These are phyloP conservation scores for Aspergillus bridgeri DNA, from an alignment of 495 filamentous ascomycete genomes.

Conservation along the genomic window DNA sequence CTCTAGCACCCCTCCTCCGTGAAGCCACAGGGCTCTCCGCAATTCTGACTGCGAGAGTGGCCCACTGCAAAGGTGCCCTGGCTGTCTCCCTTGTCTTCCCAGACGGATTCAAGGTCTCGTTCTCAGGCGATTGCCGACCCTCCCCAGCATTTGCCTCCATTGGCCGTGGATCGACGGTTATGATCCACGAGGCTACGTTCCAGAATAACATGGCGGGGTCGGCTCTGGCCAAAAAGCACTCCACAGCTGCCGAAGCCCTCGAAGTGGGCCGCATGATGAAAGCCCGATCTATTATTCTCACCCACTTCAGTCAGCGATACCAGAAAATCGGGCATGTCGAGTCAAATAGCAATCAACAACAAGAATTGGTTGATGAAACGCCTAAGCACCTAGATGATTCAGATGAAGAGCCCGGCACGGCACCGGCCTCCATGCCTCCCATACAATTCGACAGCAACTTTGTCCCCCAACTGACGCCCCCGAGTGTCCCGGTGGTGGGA, in stretches of 20 bases:
- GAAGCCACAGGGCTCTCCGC: conserved; percentile 41
- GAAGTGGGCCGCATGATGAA: conserved; percentile 72
- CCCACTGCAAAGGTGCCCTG: conserved; percentile 75
- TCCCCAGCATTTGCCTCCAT: conserved; percentile 64
- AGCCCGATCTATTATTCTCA: conserved; percentile 72
- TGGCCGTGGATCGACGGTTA: conserved; percentile 69
- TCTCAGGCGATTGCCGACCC: conserved; percentile 89
- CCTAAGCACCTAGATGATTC: conserved; percentile 27
- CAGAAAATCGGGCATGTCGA: conserved; percentile 59
- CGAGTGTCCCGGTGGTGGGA: conserved; percentile 56
- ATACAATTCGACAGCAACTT: conserved; percentile 5
- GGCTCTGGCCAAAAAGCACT: conserved; percentile 85
- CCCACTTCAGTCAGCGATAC: conserved; percentile 96
- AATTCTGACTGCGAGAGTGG: conserved; percentile 56
- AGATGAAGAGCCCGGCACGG: conserved; percentile 28
- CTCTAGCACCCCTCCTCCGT: conserved; percentile 34
- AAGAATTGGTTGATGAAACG: conserved; percentile 15
- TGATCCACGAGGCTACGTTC: conserved; percentile 96
- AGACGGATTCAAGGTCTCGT: conserved; percentile 78
- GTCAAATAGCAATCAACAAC: conserved; percentile 15
- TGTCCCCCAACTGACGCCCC: conserved; percentile 1
- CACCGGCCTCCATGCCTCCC: conserved; percentile 2
- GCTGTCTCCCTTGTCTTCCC: conserved; percentile 76
- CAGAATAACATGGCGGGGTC: conserved; percentile 75
- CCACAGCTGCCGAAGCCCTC: conserved; percentile 79